A percentile compares a stretch with the other conserved stretches of the same genome.
Evolutionary conservation across 495 filamentous ascomycete species (phyloP).

Genomic region (Aspergillus haitiensis): DNA sequence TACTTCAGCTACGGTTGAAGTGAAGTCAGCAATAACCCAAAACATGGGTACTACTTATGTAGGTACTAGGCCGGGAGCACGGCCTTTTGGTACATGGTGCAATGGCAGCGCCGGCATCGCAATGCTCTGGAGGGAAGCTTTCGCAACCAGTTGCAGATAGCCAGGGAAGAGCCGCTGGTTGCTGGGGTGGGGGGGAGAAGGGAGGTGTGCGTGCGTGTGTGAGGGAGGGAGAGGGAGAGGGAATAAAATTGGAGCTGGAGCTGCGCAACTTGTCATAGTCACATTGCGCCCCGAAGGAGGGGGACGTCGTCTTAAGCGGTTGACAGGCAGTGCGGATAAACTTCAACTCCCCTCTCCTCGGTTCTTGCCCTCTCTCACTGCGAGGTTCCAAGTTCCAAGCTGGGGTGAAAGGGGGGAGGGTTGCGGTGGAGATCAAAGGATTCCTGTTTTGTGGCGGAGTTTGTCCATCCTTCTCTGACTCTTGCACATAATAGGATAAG

Average conservation of each 20-base stretch:
- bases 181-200: not conserved
- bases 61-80: not conserved
- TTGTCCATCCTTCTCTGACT: constrained; percentile 3
- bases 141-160: not conserved
- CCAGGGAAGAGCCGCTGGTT: not conserved
- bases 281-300: not conserved
- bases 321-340: constrained; percentile 5
- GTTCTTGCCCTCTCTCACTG: not conserved
- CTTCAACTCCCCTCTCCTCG: not conserved
- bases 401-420: constrained; percentile 10
- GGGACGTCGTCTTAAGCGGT: constrained; percentile 3
- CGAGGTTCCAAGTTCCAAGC: not conserved
- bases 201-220: too few species aligned
- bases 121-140: not conserved
- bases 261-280: constrained; percentile 1
- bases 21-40: constrained; percentile 16
- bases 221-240: not conserved
- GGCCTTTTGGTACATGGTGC: constrained; percentile 5
- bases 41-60: not conserved
- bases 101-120: not conserved
- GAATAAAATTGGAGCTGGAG: not conserved
- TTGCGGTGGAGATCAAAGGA: constrained; percentile 2
- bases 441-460: constrained; percentile 13
- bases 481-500: constrained; percentile 5
- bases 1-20: constrained; percentile 22